These are phyloP conservation scores for Elsinoe ampelina DNA, from an alignment of 2,329 filamentous ascomycete genomes.

Conservation along the genomic window DNA sequence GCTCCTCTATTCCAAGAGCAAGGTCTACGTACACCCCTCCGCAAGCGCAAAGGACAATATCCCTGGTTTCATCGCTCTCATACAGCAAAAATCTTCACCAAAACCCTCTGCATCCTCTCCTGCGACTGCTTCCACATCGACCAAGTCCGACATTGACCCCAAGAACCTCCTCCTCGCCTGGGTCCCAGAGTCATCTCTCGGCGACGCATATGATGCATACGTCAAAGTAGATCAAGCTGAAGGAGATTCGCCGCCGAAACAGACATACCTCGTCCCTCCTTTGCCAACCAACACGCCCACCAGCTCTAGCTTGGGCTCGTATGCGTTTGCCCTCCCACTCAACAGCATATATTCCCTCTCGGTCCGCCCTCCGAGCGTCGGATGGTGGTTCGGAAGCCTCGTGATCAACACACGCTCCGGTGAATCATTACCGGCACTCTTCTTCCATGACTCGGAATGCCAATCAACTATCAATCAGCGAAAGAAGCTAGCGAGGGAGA, in stretches of 20 bases:
- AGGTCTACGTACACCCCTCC: slow-evolving; percentile 95
- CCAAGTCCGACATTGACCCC: slow-evolving; percentile 35
- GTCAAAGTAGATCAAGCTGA: slow-evolving; percentile 90
- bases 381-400: slow-evolving; percentile 97
- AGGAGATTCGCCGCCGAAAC: slow-evolving; percentile 67
- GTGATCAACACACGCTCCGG: slow-evolving; percentile 87
- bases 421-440: slow-evolving; percentile 88
- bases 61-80: slow-evolving; percentile 79
- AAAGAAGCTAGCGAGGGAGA: slow-evolving; percentile 73
- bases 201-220: slow-evolving; percentile 78
- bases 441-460: slow-evolving; percentile 97
- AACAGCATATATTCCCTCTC: slow-evolving; percentile 84
- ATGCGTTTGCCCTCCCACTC: slow-evolving; percentile 85
- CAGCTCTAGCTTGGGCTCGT: slow-evolving; percentile 55
- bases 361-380: slow-evolving; percentile 81
- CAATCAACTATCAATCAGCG: slow-evolving; percentile 91
- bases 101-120: slow-evolving; percentile 41
- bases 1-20: slow-evolving; percentile 91
- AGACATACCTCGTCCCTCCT: slow-evolving; percentile 83
- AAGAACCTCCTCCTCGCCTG: slow-evolving; percentile 71
- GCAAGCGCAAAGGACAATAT: slow-evolving; percentile 94
- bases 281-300: slow-evolving; percentile 73
- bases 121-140: slow-evolving; percentile 25
- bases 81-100: slow-evolving; percentile 76
- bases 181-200: slow-evolving; percentile 82